Evolutionary conservation across 2,329 filamentous ascomycete species (phyloP).

Genomic region (Thelonectria rubi): DNA sequence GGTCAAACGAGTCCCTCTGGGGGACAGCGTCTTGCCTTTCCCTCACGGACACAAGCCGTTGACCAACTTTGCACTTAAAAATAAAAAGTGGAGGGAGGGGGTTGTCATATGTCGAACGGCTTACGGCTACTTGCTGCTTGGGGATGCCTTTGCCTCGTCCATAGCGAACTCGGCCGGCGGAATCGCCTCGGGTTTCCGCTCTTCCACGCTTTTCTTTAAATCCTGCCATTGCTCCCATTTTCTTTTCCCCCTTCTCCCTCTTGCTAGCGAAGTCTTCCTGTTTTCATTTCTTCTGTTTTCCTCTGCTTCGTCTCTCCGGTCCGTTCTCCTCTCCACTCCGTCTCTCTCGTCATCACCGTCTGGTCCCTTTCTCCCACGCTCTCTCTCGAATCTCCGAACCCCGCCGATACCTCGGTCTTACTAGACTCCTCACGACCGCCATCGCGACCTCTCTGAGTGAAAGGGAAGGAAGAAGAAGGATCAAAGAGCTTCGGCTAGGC

Average conservation of each 20-base stretch:
- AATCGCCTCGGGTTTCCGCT: constrained; percentile 22
- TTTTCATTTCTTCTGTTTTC: constrained; percentile 4
- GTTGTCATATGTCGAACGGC: constrained; percentile 19
- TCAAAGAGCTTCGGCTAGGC: constrained; percentile 10
- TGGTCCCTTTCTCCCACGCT: neutral
- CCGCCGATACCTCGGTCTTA: constrained; percentile 37
- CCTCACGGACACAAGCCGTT: neutral
- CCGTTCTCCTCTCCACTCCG: constrained; percentile 4
- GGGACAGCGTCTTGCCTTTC: neutral
- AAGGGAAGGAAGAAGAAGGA: constrained; percentile 1
- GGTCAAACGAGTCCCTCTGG: neutral
- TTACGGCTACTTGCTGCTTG: neutral
- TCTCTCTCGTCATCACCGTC: neutral
- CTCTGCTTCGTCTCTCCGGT: neutral
- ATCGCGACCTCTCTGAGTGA: neutral
- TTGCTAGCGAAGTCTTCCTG: constrained; percentile 5
- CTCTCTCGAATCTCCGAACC: constrained; percentile 27
- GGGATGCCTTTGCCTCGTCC: neutral
- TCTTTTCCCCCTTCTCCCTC: constrained; percentile 12
- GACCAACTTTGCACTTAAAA: neutral
- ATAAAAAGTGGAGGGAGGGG: constrained; percentile 8
- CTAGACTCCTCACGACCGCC: neutral
- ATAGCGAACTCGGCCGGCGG: constrained; percentile 21
- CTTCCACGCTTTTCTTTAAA: constrained; percentile 16
- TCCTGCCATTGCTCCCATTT: constrained; percentile 12